Evolutionary conservation across 495 filamentous ascomycete species (phyloP).

Genomic region (Glutinoglossum americanum): DNA sequence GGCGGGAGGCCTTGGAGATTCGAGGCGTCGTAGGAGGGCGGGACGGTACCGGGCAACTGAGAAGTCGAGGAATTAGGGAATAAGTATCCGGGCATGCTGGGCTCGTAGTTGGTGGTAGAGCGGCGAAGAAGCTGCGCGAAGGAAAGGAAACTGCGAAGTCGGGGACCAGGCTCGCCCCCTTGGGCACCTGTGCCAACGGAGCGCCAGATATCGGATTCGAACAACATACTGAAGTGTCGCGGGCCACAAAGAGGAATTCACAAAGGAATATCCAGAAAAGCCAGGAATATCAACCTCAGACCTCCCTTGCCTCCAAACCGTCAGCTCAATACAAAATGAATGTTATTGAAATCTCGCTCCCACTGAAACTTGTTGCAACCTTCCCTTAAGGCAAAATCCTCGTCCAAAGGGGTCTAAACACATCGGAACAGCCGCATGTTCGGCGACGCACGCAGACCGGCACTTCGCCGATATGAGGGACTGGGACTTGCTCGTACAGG

Average conservation of each 20-base stretch:
- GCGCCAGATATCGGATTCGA: background rate
- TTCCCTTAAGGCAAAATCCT: no score
- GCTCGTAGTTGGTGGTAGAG: background rate
- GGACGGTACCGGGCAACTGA: background rate
- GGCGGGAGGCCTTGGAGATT: background rate
- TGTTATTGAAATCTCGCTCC: no score
- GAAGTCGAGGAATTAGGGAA: background rate
- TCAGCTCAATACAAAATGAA: no score
- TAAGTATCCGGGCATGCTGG: background rate
- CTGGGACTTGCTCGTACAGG: no score
- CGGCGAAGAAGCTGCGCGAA: background rate
- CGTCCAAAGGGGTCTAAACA: background rate
- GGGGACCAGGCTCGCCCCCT: background rate
- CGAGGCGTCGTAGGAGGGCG: background rate
- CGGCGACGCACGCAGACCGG: no score
- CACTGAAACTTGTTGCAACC: no score
- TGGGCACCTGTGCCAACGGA: background rate
- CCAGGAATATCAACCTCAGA: background rate
- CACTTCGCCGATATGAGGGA: no score
- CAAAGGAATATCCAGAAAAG: background rate
- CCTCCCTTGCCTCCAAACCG: background rate
- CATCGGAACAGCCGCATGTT: no score
- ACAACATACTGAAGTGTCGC: background rate
- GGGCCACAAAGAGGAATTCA: background rate
- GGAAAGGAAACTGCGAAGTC: background rate